Evolutionary conservation across 352 stramenopile species (phyloP).

Genomic region (Lagenidium giganteum): DNA sequence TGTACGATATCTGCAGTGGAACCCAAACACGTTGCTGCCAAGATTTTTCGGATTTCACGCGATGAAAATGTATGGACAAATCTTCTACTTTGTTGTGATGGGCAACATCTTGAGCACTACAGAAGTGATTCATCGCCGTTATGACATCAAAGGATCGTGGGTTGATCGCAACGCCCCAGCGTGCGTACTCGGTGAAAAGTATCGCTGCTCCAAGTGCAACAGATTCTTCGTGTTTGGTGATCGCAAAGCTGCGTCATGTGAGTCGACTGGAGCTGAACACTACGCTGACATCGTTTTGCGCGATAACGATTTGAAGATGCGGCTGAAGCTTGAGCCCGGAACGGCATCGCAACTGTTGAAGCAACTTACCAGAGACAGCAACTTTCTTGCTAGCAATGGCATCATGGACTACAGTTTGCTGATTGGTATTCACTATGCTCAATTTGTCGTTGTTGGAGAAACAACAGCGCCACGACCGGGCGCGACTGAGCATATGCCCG

Average conservation of each 20-base stretch:
- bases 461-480: too few relatives aligned
- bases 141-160: conserved; percentile 92
- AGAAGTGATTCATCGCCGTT: conserved; percentile 81
- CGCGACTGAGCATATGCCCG: too few relatives aligned
- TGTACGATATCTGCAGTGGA: conserved; percentile 83
- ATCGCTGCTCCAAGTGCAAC: conserved; percentile 84
- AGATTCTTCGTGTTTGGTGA: conserved; percentile 76
- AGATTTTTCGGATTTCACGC: conserved; percentile 88
- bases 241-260: conserved; percentile 36
- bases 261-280: conserved; percentile 60
- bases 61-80: conserved; percentile 90
- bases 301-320: conserved; percentile 86
- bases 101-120: conserved; percentile 84
- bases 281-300: conserved; percentile 76
- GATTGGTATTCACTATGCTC: conserved; percentile 80
- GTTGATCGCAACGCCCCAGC: conserved; percentile 78
- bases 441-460: conserved; percentile 56
- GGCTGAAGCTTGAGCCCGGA: conserved; percentile 57
- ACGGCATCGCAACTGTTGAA: conserved; percentile 58
- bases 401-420: conserved; percentile 93
- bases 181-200: conserved; percentile 70
- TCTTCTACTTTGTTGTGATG: conserved; percentile 92
- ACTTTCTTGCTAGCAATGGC: conserved; percentile 74
- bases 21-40: conserved; percentile 83
- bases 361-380: conserved; percentile 76